These are phyloP conservation scores for Fallopia convolvulus DNA, from an alignment of 148 eudicot genomes.

Conservation along the genomic window DNA sequence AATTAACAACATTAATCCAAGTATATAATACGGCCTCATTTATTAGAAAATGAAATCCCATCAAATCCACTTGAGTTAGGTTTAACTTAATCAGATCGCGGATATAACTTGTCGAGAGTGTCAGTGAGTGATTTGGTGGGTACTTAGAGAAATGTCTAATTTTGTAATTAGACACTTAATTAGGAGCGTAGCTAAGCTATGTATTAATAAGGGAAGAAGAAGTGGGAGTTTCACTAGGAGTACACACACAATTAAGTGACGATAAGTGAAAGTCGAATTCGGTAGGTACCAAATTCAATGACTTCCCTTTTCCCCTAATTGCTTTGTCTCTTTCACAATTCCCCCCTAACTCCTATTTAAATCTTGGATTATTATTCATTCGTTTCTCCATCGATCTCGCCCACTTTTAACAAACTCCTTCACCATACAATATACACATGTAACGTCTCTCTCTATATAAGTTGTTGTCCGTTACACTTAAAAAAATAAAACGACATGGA, in stretches of 20 bases:
- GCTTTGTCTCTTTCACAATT: background rate
- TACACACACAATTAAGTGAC: background rate
- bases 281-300: slow-evolving; percentile 3
- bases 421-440: background rate
- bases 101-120: background rate
- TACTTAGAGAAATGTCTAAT: background rate
- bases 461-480: background rate
- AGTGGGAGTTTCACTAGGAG: background rate
- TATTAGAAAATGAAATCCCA: too few species aligned
- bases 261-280: background rate
- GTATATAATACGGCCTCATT: too few species aligned
- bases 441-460: background rate
- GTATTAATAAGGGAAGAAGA: background rate
- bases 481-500: slow-evolving; percentile 15
- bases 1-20: too few species aligned
- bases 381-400: background rate
- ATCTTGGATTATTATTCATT: background rate
- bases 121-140: background rate
- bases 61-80: too few species aligned
- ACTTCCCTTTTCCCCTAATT: background rate
- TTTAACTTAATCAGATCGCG: background rate
- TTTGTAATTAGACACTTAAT: background rate
- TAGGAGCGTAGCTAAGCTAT: background rate
- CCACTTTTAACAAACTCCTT: background rate
- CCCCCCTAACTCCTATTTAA: background rate